Conservation (phyloP, 192 early-diverging fungal genomes). For the Coemansia sp. region DNA sequence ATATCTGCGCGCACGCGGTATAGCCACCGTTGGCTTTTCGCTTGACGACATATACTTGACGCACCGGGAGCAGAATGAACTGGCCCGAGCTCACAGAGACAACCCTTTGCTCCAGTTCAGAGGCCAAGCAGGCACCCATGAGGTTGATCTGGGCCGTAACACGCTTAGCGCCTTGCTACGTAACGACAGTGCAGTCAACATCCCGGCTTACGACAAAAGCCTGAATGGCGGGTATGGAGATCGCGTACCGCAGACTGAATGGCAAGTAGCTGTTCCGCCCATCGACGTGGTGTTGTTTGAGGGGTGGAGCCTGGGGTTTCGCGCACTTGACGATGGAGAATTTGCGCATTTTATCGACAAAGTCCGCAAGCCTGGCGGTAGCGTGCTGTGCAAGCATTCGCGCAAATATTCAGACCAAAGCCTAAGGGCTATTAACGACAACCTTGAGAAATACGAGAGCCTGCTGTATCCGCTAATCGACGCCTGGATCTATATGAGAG, state of each 20-base stretch:
- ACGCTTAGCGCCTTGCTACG: slow-evolving; percentile 54
- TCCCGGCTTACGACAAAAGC: slow-evolving; percentile 85
- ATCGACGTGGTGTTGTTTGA: slow-evolving; percentile 86
- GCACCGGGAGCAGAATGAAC: slow-evolving; percentile 57
- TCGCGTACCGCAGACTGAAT: slow-evolving; percentile 57
- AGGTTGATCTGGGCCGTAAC: slow-evolving; percentile 60
- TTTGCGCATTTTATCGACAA: slow-evolving; percentile 20
- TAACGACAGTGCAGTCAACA: slow-evolving; percentile 25
- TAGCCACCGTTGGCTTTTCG: slow-evolving; percentile 63
- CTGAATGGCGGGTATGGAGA: slow-evolving; percentile 76
- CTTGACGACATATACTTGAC: slow-evolving; percentile 87
- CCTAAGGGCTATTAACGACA: slow-evolving; percentile 32
- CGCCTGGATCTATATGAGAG: slow-evolving; percentile 68
- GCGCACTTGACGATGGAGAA: slow-evolving; percentile 46
- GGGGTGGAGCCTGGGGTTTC: slow-evolving; percentile 92
- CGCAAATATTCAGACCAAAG: slow-evolving; percentile 28
- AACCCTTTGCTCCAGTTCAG: slow-evolving; percentile 79
- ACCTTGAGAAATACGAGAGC: slow-evolving; percentile 53
- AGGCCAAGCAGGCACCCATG: slow-evolving; percentile 91
- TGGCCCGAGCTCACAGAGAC: slow-evolving; percentile 18
- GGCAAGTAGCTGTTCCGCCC: slow-evolving; percentile 55
- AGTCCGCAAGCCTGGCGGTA: slow-evolving; percentile 9
- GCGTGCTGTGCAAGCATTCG: slow-evolving; percentile 34
- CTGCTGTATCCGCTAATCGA: slow-evolving; percentile 68
- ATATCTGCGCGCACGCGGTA: slow-evolving; percentile 41